A percentile compares a stretch with the other conserved stretches of the same genome.
Conservation (phyloP, 306 rosid species). For the Gynostemma pentaphyllum region DNA sequence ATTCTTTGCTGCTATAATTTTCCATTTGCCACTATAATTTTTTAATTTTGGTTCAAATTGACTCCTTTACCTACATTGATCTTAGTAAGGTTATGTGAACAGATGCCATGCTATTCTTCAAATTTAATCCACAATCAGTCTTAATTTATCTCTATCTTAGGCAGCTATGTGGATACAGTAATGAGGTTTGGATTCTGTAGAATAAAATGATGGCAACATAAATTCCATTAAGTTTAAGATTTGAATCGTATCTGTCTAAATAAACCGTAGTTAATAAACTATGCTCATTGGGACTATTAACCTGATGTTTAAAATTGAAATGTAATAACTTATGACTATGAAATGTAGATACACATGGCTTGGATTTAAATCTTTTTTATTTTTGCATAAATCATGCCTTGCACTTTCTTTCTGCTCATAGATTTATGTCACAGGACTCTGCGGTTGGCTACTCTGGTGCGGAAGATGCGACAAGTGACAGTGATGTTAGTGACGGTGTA, state of each 20-base stretch:
- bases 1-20: background rate
- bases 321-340: background rate
- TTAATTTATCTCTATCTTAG: background rate
- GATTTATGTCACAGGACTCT: slow-evolving; percentile 54
- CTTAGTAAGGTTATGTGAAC: background rate
- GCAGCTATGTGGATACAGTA: background rate
- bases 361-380: background rate
- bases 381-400: background rate
- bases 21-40: background rate
- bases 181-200: background rate
- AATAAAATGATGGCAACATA: background rate
- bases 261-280: background rate
- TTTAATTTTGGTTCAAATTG: background rate
- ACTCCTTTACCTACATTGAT: background rate
- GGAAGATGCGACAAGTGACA: slow-evolving; percentile 28
- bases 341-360: background rate
- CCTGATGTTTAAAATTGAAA: background rate
- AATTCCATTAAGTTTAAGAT: background rate
- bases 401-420: slow-evolving; percentile 19
- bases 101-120: background rate
- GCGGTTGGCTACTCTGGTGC: slow-evolving; percentile 34
- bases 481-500: slow-evolving; percentile 25
- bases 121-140: background rate
- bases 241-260: background rate
- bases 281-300: background rate